A percentile compares a stretch with the other conserved stretches of the same genome.
Conservation (phyloP, 805 yeast species). For the Candida germanica region DNA sequence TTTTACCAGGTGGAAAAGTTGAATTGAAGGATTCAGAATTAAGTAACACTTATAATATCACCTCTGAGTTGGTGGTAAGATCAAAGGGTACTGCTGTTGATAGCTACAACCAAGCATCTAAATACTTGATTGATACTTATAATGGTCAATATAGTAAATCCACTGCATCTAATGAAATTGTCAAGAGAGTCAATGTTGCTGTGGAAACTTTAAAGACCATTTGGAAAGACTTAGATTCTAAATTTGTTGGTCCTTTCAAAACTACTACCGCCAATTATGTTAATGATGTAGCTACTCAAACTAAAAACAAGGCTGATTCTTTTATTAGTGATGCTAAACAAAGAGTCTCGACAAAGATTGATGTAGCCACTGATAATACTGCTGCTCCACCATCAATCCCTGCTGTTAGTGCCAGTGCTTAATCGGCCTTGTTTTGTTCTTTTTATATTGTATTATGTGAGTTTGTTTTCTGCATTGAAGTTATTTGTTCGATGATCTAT, state of each 20-base stretch:
- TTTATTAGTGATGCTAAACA: slow-evolving; percentile 13
- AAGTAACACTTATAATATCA: slow-evolving; percentile 18
- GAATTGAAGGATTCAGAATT: slow-evolving; percentile 21
- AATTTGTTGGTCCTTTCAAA: slow-evolving; percentile 38
- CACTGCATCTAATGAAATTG: slow-evolving; percentile 10
- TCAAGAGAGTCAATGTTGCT: slow-evolving; percentile 19
- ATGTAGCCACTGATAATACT: slow-evolving; percentile 11
- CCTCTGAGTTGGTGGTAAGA: slow-evolving; percentile 18
- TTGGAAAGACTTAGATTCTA: slow-evolving; percentile 24
- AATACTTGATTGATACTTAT: slow-evolving; percentile 31
- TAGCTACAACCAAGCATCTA: slow-evolving; percentile 15
- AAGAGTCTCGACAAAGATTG: slow-evolving; percentile 10
- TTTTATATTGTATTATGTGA: background rate
- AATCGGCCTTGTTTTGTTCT: slow-evolving; percentile 3
- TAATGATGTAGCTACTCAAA: slow-evolving; percentile 29
- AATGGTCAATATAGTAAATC: slow-evolving; percentile 26
- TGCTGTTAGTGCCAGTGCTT: slow-evolving; percentile 24
- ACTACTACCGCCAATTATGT: slow-evolving; percentile 39
- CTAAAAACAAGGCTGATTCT: slow-evolving; percentile 33
- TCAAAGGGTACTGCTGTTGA: slow-evolving; percentile 22
- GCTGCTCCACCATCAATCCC: slow-evolving; percentile 10
- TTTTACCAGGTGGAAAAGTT: slow-evolving; percentile 26
- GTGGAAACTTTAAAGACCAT: slow-evolving; percentile 7
- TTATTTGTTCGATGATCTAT: too few species aligned
- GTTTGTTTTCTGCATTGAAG: background rate